Evolutionary conservation across 176 grass and related monocot species (phyloP).

Genomic region (Pontederia paniculata): DNA sequence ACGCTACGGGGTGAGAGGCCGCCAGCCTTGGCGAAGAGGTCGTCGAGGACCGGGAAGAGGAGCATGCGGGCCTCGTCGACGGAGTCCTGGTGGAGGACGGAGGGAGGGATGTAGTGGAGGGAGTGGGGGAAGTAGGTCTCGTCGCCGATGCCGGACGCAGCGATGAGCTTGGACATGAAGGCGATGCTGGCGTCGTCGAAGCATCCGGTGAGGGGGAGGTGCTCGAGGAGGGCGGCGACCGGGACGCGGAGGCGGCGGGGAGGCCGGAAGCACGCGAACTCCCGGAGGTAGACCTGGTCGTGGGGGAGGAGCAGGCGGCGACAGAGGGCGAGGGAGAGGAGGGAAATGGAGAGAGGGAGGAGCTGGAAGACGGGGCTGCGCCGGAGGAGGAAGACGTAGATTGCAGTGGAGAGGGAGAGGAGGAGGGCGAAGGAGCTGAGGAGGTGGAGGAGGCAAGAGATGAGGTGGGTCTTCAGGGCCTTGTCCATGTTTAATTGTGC

Average conservation of each 20-base stretch:
- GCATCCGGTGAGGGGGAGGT: neutral
- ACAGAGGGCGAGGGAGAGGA: neutral
- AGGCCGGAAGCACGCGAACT: neutral
- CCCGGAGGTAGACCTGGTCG: neutral
- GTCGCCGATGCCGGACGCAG: constrained; percentile 13
- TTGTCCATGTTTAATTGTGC: neutral
- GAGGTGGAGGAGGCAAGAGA: neutral
- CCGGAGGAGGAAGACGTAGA: neutral
- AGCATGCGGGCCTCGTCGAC: constrained; percentile 34
- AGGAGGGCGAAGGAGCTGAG: neutral
- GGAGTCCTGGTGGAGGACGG: constrained; percentile 27
- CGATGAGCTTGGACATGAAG: constrained; percentile 6
- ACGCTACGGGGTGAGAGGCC: constrained; percentile 29
- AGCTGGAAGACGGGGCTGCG: neutral
- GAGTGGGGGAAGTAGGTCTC: constrained; percentile 43
- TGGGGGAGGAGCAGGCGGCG: neutral
- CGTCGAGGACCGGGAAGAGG: constrained; percentile 40
- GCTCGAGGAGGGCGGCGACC: neutral
- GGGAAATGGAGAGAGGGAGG: neutral
- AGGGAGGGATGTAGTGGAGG: constrained; percentile 48
- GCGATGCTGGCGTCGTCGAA: constrained; percentile 10
- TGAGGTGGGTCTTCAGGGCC: neutral
- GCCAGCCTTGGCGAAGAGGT: constrained; percentile 37
- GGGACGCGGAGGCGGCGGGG: neutral
- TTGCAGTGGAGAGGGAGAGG: neutral